Evolutionary conservation across 805 yeast genomes (phyloP), one percentile per base, ranked within the genome.

Genomic region (Ogataea paradorogensis): DNA sequence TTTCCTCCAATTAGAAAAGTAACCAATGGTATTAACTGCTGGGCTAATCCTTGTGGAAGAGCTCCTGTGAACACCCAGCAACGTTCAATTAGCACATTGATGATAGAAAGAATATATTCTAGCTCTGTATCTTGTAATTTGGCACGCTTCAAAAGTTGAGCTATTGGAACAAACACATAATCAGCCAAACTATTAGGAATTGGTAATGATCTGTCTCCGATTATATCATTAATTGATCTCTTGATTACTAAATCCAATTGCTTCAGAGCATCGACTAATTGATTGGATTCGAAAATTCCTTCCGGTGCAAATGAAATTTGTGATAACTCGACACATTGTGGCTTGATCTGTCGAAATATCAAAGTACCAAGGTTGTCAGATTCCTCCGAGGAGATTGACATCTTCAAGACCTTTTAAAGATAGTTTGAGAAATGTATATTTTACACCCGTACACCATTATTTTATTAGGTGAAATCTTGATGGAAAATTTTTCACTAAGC

Each of bases 121-220:
- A 70, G 60, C 33, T 69, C 76, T 0, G 68, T 48, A 32, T 73
- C 76, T 3, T 72, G 67, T 1, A 80, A 52, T n/a, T 35, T 33
- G 1, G 69, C 69, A 30, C 71, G 71, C 40, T 73, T 72, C 28
- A 82, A 57, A 7, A 82, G 53, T 38, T 72, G 71, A 1, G 78
- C 70, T 3, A 82, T 50, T 0, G 89, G 88, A 9, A 78, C 70
- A 56, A 79, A 80, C 1, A 81, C 67, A 43, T 80, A 80, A 45
- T 81, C 84, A 0, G 83, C 83, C 14, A 80, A 52, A 18, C 63
- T 65, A 1, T 64, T 46, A 0, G 76, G 62, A 1, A 71, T 30
- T 5, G 29, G 38, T 7, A 47, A 15, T 4, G 16, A 15, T 16
- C 33, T 18, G 2, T 21, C 16, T 33, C 25, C 35, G 5, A 26